phyloP scores from a whole-genome alignment of 768 basidiomycete genomes.

The Megacollybia marginata region DNA sequence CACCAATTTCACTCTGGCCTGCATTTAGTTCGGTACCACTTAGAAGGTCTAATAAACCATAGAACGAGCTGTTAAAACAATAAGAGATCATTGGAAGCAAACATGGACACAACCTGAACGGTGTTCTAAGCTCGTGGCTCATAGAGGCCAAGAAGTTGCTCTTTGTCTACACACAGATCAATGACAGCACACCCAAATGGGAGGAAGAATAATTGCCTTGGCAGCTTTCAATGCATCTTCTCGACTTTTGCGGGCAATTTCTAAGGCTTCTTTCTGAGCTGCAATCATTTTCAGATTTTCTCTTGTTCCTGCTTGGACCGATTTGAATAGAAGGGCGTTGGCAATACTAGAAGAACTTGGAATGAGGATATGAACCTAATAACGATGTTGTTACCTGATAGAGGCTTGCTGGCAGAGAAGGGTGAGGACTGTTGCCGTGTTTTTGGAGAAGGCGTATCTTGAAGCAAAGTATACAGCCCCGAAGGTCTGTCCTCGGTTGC shows the following conservation, averaged over 20 bases:
- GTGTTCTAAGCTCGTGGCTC: constrained; percentile 73
- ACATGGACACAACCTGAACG: constrained; percentile 49
- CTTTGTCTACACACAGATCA: constrained; percentile 43
- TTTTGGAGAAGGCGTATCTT: constrained; percentile 55
- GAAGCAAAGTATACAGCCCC: constrained; percentile 64
- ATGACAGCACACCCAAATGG: background rate
- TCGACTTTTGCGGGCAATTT: constrained; percentile 60
- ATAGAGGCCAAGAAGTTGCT: constrained; percentile 73
- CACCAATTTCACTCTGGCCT: constrained; percentile 66
- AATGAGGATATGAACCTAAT: too few relatives aligned
- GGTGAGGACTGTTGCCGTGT: constrained; percentile 53
- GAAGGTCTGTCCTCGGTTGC: constrained; percentile 70
- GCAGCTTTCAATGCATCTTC: constrained; percentile 72
- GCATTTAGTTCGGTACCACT: constrained; percentile 63
- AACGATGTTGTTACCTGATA: constrained; percentile 21
- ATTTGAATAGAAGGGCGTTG: constrained; percentile 68
- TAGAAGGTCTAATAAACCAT: constrained; percentile 67
- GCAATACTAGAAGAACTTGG: constrained; percentile 38
- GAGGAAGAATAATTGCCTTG: constrained; percentile 34
- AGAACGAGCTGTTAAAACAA: constrained; percentile 49
- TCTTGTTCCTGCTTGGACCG: constrained; percentile 64
- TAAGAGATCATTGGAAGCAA: background rate
- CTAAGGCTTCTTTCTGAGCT: constrained; percentile 60
- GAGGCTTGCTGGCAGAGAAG: constrained; percentile 69
- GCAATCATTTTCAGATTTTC: constrained; percentile 76